Evolutionary conservation across 2,329 filamentous ascomycete genomes (phyloP).

Genomic region (Ustilaginoidea virens): DNA sequence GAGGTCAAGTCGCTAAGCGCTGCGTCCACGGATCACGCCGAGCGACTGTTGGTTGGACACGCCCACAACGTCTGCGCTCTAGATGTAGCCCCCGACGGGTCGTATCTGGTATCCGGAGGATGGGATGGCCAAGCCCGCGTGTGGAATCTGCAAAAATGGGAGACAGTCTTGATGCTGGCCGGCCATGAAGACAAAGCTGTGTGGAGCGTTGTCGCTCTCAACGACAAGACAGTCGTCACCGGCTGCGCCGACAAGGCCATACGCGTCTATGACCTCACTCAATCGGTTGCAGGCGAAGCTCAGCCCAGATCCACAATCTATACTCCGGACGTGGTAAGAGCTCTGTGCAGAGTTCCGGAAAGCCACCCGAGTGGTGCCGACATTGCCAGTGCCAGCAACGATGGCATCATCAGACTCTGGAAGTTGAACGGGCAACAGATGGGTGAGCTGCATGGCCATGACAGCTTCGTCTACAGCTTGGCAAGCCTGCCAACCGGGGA

Average conservation of each 20-base stretch:
- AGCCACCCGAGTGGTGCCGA: constrained; percentile 70
- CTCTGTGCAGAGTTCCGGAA: constrained; percentile 66
- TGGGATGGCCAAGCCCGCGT: constrained; percentile 85
- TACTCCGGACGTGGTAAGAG: constrained; percentile 71
- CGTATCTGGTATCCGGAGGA: constrained; percentile 73
- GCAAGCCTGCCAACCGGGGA: constrained; percentile 67
- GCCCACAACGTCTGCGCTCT: constrained; percentile 76
- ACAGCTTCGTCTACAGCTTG: constrained; percentile 87
- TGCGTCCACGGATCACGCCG: constrained; percentile 57
- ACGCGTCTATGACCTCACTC: constrained; percentile 61
- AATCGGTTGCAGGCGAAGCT: constrained; percentile 37
- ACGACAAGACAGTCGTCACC: constrained; percentile 70
- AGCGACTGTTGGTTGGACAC: constrained; percentile 77
- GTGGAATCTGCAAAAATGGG: constrained; percentile 80
- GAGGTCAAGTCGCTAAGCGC: constrained; percentile 66
- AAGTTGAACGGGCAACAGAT: constrained; percentile 64
- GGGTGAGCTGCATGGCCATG: constrained; percentile 70
- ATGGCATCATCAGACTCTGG: constrained; percentile 79
- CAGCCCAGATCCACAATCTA: constrained; percentile 39
- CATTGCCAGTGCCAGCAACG: constrained; percentile 91
- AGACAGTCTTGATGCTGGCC: constrained; percentile 51
- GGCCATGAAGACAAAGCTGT: constrained; percentile 66
- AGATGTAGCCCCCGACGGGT: constrained; percentile 58
- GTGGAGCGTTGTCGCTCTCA: constrained; percentile 81
- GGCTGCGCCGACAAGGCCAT: constrained; percentile 84